Percentiles rank a stretch among this genome's conserved stretches.
phyloP scores from a whole-genome alignment of 2,329 filamentous ascomycete genomes.

The Talaromyces sp. region DNA sequence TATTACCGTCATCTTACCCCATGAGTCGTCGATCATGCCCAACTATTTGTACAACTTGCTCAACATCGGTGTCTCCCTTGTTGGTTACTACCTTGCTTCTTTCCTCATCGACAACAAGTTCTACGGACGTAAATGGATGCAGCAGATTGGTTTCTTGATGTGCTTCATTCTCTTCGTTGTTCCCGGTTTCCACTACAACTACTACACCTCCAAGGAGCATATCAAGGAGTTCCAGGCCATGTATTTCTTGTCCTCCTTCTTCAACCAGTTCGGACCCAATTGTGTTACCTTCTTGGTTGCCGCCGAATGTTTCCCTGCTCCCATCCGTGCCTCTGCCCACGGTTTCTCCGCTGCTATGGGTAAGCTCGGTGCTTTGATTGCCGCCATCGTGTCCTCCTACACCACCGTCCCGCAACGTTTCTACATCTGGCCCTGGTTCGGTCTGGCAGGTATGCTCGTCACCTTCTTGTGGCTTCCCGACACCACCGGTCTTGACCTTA shows the following conservation, averaged over 20 bases:
- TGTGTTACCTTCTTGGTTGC: constrained; percentile 93
- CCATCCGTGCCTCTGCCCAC: constrained; percentile 88
- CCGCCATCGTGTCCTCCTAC: constrained; percentile 91
- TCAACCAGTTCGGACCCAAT: constrained; percentile 99
- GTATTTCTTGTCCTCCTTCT: constrained; percentile 97
- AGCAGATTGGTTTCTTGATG: constrained; percentile 88
- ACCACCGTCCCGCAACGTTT: constrained; percentile 82
- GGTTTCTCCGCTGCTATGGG: constrained; percentile 90
- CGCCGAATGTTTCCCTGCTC: constrained; percentile 93
- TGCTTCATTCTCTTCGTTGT: constrained; percentile 92
- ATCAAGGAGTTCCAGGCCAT: constrained; percentile 93
- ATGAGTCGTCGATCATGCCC: constrained; percentile 70
- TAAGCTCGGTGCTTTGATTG: constrained; percentile 82
- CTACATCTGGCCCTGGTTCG: constrained; percentile 93
- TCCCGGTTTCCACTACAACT: constrained; percentile 81
- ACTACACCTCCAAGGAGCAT: constrained; percentile 69
- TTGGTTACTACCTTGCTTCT: constrained; percentile 85
- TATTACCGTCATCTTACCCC: constrained; percentile 73
- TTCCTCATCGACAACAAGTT: constrained; percentile 93
- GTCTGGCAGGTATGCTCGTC: constrained; percentile 77
- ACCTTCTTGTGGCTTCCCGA: constrained; percentile 89
- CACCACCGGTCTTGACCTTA: constrained; percentile 91
- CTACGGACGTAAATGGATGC: constrained; percentile 94
- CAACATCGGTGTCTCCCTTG: constrained; percentile 82
- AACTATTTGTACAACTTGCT: constrained; percentile 90